Base-by-base conservation (phyloP, 768 basidiomycete species). In the Rhodotorula babjevae region DNA sequence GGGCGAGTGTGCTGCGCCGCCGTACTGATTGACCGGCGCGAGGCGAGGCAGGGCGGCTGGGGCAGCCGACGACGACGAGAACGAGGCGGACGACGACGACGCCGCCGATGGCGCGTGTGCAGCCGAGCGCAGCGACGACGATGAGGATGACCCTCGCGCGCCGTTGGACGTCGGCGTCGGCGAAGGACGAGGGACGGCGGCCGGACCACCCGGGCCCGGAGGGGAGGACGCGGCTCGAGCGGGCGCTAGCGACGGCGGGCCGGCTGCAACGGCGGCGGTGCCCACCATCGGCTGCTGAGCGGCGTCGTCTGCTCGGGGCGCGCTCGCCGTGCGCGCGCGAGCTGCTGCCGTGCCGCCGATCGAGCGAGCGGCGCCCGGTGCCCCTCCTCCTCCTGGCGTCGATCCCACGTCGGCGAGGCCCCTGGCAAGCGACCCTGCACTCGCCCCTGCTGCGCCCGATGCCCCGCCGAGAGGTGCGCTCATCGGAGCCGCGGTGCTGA, bases 181-280 rank as follows among this genome's bases (percentile, higher is more conserved):
- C 10, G 61, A 53, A 47, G 49, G 58, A 49, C 64, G 61, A 27
- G 60, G 42, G 25, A 60, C 23, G 61, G 9, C 58, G 21, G 57
- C 42, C 58, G 58, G 21, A 2, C 25, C 27, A 19, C 36, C 36
- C 9, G 31, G 7, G 29, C 29, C 19, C 33, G 64, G 69, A 25
- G 69, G 69, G 1, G 64, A 66, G 31, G 69, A 71, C 46, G 65
- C 33, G 15, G 70, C 62, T 19, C 70, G 65, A 29, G 65, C 62
- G 49, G 69, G 69, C 21, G 56, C 61, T 56, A 53, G 63, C 14
- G 53, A 19, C 0, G 65, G 65, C 15, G 64, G 47, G 23, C 58
- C 64, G n/a, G 53, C 50, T 12, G 63, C 58, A 27, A 61, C 42
- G 25, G 49, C 16, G 11, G 29, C 29, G 10, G 56, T 10, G 42